Evolutionary conservation across 2,329 filamentous ascomycete species (phyloP), one percentile per base, ranked within the genome.

Genomic region (Aciculosporium take): DNA sequence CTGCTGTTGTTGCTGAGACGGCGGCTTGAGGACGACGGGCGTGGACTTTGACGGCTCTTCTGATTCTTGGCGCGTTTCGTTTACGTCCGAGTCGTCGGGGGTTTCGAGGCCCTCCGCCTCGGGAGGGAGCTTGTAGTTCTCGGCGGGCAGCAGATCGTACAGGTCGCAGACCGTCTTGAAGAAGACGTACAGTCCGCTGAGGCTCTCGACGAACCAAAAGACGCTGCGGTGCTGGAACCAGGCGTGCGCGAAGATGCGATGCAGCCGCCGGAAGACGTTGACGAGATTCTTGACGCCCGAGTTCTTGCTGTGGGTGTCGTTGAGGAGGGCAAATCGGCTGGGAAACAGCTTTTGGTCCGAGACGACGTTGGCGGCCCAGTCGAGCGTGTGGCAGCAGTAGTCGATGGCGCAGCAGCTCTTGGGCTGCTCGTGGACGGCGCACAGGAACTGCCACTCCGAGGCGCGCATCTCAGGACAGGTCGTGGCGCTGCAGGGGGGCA

Each of bases 381-480:
- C 91, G 33, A 98, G 79, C 0, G 91, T 98, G 59, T 98, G 91
- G 60, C 89, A 96, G 71, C 88, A 95, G 66, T 98, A 98, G 64
- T 98, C 91, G 56, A 98, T 95, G 39, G 91, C 91, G 62, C 89
- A 95, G 67, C 91, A 98, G 53, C 82, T 84, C 65, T 96, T 96
- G 37, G 91, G 91, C 38, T 87, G 83, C 57, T 96, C 89, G 59
- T 98, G 91, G 3, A 96, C 91, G 39, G 91, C 91, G 65, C 91
- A 98, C 37, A 98, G 76, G 56, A 96, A 98, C 64, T 98, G 91
- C 91, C 91, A 98, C 67, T 98, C 89, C 24, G 84, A 91, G 2
- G 91, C 91, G 56, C 91, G 87, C 91, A 98, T 98, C 64, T 98
- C 91, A 25, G 88, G 87, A 56, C 91, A 98, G 1, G 91, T 95